These are phyloP conservation scores for Moesziomyces sp. DNA, from an alignment of 1,284 basidiomycete species.

Conservation along the genomic window DNA sequence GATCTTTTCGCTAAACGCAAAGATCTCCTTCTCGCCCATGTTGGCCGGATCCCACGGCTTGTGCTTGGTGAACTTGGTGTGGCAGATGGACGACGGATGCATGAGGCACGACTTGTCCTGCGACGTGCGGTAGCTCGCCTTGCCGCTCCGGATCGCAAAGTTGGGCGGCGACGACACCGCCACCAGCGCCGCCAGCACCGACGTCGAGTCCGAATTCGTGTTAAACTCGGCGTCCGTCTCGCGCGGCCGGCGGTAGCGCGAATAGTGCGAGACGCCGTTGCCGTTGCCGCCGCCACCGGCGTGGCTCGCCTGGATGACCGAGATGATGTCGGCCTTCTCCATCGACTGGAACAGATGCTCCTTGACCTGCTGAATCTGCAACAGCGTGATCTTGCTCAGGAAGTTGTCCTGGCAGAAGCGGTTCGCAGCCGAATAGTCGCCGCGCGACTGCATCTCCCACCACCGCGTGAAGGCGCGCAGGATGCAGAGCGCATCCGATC, in stretches of 20 bases:
- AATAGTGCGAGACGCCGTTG: conserved; percentile 5
- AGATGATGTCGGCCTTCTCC: conserved; percentile 73
- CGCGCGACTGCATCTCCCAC: conserved; percentile 68
- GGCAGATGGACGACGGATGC: conserved; percentile 88
- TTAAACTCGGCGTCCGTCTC: conserved; percentile 71
- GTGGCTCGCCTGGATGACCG: conserved; percentile 49
- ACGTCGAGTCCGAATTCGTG: conserved; percentile 77
- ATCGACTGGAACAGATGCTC: conserved; percentile 81
- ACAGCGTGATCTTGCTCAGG: conserved; percentile 82
- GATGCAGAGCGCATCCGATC: conserved; percentile 85
- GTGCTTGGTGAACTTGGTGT: conserved; percentile 75
- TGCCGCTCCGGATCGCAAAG: conserved; percentile 84
- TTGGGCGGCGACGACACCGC: conserved; percentile 91
- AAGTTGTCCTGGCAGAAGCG: conserved; percentile 88
- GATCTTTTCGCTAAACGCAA: conserved; percentile 86
- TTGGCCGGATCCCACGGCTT: conserved; percentile 69
- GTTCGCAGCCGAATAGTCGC: conserved; percentile 72
- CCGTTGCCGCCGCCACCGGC: conserved; percentile 9
- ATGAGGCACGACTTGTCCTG: conserved; percentile 88
- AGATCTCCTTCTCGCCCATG: conserved; percentile 76
- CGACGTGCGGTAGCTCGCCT: conserved; percentile 79
- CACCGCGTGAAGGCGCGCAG: conserved; percentile 85
- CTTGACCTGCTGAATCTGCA: conserved; percentile 86
- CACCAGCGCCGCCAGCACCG: conserved; percentile 86
- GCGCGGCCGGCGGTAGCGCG: conserved; percentile 46